phyloP scores from a whole-genome alignment of 805 yeast genomes.

The Ogataea pini region DNA sequence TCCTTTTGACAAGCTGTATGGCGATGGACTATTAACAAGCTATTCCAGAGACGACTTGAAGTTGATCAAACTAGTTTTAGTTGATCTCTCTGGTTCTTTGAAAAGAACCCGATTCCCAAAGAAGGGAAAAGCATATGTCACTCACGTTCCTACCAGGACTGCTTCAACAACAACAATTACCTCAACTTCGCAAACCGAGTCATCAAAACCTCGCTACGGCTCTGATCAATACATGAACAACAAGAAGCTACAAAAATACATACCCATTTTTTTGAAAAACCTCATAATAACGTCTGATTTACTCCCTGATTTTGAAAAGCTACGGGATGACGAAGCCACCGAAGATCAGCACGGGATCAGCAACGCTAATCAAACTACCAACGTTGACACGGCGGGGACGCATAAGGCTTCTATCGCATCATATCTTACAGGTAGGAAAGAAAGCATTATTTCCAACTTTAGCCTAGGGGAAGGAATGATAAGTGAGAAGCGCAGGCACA shows the following conservation, averaged over 20 bases:
- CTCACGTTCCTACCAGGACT: conserved; percentile 15
- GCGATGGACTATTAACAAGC: conserved; percentile 23
- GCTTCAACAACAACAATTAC: conserved; percentile 17
- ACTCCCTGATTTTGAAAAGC: conserved; percentile 19
- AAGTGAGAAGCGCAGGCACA: not conserved
- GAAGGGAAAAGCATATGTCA: not conserved
- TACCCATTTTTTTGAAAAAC: conserved; percentile 33
- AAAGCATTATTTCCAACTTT: conserved; percentile 20
- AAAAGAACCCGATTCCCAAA: conserved; percentile 7
- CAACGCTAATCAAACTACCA: not conserved
- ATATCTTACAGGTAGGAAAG: conserved; percentile 12
- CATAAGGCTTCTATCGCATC: conserved; percentile 9
- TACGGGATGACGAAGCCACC: conserved; percentile 9
- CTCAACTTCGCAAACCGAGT: not conserved
- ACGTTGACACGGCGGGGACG: conserved; percentile 12
- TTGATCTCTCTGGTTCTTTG: conserved; percentile 25
- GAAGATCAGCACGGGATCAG: conserved; percentile 8
- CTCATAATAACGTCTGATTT: conserved; percentile 30
- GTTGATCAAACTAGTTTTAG: conserved; percentile 21
- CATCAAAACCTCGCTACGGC: not conserved
- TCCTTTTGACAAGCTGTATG: conserved; percentile 21
- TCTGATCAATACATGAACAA: conserved; percentile 30
- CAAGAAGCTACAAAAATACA: conserved; percentile 31
- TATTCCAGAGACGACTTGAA: conserved; percentile 26
- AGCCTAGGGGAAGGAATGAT: conserved; percentile 8